Evolutionary conservation across 2,329 filamentous ascomycete species (phyloP).

Genomic region (Colletotrichum echinochloae): DNA sequence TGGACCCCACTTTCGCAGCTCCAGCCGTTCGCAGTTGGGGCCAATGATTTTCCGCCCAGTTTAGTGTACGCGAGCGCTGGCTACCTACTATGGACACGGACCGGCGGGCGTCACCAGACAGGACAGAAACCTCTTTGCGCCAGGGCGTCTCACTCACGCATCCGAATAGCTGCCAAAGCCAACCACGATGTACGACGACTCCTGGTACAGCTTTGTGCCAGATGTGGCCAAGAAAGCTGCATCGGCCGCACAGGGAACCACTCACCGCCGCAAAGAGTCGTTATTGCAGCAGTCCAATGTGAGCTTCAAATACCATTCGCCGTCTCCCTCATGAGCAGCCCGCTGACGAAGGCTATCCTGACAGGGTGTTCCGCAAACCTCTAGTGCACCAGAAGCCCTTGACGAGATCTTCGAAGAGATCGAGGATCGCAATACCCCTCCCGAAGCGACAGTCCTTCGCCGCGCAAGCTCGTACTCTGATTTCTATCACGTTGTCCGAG

Average conservation of each 20-base stretch:
- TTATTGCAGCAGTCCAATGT: conserved; percentile 76
- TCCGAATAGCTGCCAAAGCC: not conserved
- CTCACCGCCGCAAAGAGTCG: conserved; percentile 76
- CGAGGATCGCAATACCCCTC: conserved; percentile 68
- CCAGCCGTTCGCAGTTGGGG: conserved; percentile 18
- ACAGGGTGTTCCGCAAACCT: conserved; percentile 65
- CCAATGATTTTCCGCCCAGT: conserved; percentile 41
- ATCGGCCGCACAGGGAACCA: conserved; percentile 57
- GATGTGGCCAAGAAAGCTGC: conserved; percentile 66
- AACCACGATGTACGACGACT: conserved; percentile 80
- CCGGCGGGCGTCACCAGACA: conserved; percentile 11
- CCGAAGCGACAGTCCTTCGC: conserved; percentile 72
- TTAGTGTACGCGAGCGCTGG: not conserved
- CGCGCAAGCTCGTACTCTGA: conserved; percentile 84
- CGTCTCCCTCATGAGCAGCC: conserved; percentile 19
- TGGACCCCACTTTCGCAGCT: conserved; percentile 13
- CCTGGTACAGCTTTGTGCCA: conserved; percentile 84
- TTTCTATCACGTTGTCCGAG: conserved; percentile 74
- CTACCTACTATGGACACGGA: not conserved
- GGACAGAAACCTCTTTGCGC: conserved; percentile 14
- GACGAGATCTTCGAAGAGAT: conserved; percentile 69
- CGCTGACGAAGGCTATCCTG: conserved; percentile 30
- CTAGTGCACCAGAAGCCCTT: conserved; percentile 67
- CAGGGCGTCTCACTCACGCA: conserved; percentile 12
- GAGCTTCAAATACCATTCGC: conserved; percentile 46